A percentile compares a stretch with the other conserved stretches of the same genome.
Conservation (phyloP, 768 basidiomycete species). For the Xerocomus spinulosus region DNA sequence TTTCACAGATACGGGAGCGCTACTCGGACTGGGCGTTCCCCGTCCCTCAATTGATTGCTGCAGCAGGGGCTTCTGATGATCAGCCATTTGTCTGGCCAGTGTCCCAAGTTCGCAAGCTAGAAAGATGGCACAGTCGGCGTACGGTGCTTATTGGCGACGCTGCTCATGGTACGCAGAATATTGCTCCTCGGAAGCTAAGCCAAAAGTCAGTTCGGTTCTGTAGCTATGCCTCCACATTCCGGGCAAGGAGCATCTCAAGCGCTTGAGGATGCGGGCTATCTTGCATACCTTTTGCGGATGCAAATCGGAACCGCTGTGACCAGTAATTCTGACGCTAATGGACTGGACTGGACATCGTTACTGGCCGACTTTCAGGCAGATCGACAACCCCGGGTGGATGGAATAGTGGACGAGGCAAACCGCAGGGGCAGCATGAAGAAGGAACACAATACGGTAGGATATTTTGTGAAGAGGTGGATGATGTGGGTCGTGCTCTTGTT, state of each 20-base stretch:
- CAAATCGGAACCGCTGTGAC: constrained; percentile 3
- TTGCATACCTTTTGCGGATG: constrained; percentile 25
- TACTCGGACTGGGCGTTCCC: constrained; percentile 28
- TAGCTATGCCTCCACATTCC: constrained; percentile 31
- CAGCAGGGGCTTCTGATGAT: constrained; percentile 12
- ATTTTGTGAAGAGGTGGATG: constrained; percentile 23
- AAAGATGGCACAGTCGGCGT: constrained; percentile 22
- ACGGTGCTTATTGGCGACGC: constrained; percentile 31
- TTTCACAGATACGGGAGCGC: constrained; percentile 21
- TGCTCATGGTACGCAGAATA: constrained; percentile 24
- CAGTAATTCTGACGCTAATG: neutral
- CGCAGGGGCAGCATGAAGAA: constrained; percentile 23
- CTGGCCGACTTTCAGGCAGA: constrained; percentile 23
- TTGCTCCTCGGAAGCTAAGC: neutral
- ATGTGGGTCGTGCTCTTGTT: constrained; percentile 23
- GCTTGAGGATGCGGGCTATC: constrained; percentile 29
- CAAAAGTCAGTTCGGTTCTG: neutral
- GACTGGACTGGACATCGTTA: constrained; percentile 11
- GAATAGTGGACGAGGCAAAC: constrained; percentile 26
- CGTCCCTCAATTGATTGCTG: constrained; percentile 24
- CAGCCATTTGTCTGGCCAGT: constrained; percentile 27
- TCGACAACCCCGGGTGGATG: constrained; percentile 23
- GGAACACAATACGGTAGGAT: constrained; percentile 13
- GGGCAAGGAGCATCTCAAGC: constrained; percentile 31
- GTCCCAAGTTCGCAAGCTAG: constrained; percentile 22